phyloP scores from a whole-genome alignment of 495 filamentous ascomycete species.

The Neurospora sp. region DNA sequence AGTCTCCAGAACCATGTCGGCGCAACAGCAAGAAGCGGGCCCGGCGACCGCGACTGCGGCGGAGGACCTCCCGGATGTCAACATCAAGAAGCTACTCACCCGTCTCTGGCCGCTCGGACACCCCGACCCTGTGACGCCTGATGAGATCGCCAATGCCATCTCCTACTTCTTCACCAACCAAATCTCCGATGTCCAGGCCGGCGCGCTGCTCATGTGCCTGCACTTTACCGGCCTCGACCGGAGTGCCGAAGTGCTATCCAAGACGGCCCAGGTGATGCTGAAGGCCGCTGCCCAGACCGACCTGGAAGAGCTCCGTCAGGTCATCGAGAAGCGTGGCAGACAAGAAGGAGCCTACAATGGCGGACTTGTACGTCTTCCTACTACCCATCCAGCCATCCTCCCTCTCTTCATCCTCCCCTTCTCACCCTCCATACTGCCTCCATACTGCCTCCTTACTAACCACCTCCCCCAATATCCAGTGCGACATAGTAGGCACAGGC shows the following conservation, averaged over 20 bases:
- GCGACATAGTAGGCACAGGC: conserved; percentile 96
- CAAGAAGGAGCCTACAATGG: conserved; percentile 61
- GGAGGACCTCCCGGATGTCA: conserved; percentile 31
- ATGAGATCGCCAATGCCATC: conserved; percentile 80
- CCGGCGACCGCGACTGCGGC: background rate
- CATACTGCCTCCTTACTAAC: background rate
- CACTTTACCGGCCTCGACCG: conserved; percentile 78
- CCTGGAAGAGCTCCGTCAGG: conserved; percentile 16
- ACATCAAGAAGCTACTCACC: conserved; percentile 74
- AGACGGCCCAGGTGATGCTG: conserved; percentile 59
- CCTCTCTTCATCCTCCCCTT: background rate
- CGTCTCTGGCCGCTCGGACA: conserved; percentile 53
- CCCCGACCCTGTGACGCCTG: conserved; percentile 51
- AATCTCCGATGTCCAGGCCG: conserved; percentile 72
- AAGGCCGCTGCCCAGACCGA: conserved; percentile 44
- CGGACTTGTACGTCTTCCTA: conserved; percentile 45
- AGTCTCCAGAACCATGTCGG: background rate
- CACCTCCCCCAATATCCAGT: conserved; percentile 36
- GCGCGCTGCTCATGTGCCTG: conserved; percentile 74
- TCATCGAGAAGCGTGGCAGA: conserved; percentile 45
- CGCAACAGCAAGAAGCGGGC: background rate
- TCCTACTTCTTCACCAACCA: conserved; percentile 80
- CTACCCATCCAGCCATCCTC: background rate
- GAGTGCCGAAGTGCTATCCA: conserved; percentile 66
- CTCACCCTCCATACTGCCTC: background rate